Base-by-base conservation (phyloP, 192 early-diverging fungal species). In the Linderina pennispora region DNA sequence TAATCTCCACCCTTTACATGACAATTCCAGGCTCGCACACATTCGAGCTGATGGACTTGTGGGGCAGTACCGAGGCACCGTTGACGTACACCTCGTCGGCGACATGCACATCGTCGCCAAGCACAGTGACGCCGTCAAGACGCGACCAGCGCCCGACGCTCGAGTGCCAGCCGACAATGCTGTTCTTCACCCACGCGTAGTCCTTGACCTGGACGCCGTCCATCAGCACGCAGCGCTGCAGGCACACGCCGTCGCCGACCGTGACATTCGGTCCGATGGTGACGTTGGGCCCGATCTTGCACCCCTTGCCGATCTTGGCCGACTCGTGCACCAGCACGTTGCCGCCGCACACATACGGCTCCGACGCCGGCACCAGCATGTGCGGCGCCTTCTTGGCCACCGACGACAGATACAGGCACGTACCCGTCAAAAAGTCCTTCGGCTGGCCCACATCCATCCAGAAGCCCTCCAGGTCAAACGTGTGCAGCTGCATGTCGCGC, bases 401-500 rank as follows among this genome's bases (percentile, higher is more conserved):
- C 49, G 88, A 86, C 17, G 80, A 65, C 40, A 99, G 82, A 67
- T 97, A 98, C 40, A 99, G 77, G 43, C 89, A 90, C 18, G 90
- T 91, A 19, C 97, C 97, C 3, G 85, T 92, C 58, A 99, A 77
- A 65, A 86, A 99, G 68, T 99, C 97, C 70, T 94, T 95, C 43
- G 97, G 97, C 68, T 99, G 97, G 26, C 97, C 97, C 47, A 99
- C 94, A 65, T 99, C 97, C 85, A 93, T 93, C 97, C 97, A 99
- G 82, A 88, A 97, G 51, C 93, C 93, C 33, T 90, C 86, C 39
- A 99, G 80, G 23, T 90, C 89, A 61, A 94, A 94, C 17, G 88
- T 81, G 78, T 97, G 91, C 38, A 99, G 81, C 69, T 94, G 80
- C 21, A 50, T 45, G 55, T 93, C 97, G 5, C 58, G 44, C 9